phyloP scores from a whole-genome alignment of 2,329 filamentous ascomycete species.

The Aspergillus tanneri region DNA sequence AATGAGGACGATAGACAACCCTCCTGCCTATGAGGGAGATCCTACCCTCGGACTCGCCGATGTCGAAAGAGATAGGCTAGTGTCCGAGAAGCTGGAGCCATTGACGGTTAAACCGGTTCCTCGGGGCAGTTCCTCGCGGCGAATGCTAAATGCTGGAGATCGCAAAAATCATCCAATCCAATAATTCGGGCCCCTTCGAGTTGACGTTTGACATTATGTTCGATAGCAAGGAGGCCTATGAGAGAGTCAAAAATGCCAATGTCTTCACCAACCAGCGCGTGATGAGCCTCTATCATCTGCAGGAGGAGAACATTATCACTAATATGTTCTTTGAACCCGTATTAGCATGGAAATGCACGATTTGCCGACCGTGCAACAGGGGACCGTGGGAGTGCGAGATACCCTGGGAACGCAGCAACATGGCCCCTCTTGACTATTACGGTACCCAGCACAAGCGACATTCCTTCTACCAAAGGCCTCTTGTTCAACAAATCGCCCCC shows the following conservation, averaged over 20 bases:
- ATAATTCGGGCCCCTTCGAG: slow-evolving; percentile 55
- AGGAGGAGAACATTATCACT: slow-evolving; percentile 31
- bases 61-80: not conserved
- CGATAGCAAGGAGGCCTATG: slow-evolving; percentile 33
- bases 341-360: slow-evolving; percentile 49
- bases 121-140: slow-evolving; percentile 5
- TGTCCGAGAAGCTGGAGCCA: slow-evolving; percentile 4
- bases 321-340: slow-evolving; percentile 48
- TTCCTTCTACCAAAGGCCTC: too few relatives aligned
- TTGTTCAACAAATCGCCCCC: too few relatives aligned
- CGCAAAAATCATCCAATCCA: slow-evolving; percentile 48
- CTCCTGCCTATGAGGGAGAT: too few relatives aligned
- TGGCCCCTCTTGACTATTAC: slow-evolving; percentile 12
- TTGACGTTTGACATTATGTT: slow-evolving; percentile 57
- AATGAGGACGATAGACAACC: not conserved
- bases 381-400: slow-evolving; percentile 40
- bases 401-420: slow-evolving; percentile 44
- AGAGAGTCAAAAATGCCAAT: slow-evolving; percentile 36
- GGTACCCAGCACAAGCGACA: not conserved
- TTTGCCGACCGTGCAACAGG: slow-evolving; percentile 39
- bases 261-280: slow-evolving; percentile 33
- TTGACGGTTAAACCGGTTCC: slow-evolving; percentile 8
- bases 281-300: slow-evolving; percentile 28
- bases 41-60: not conserved
- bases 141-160: slow-evolving; percentile 33